Base-by-base conservation (phyloP, 306 rosid species). In the Trichosanthes truncata region DNA sequence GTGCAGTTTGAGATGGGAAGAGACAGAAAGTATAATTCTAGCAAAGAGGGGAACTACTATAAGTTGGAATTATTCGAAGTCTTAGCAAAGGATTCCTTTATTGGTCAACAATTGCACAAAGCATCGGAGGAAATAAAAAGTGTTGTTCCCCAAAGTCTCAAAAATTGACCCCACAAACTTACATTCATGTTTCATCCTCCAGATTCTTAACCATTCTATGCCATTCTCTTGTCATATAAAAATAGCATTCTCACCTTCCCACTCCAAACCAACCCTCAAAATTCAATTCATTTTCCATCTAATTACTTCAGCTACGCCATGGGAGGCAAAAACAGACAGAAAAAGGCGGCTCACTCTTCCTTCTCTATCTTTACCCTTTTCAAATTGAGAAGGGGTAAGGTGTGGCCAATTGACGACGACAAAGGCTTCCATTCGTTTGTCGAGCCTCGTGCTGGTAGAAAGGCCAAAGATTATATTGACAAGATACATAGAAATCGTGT, bases 361-460 rank as follows among this genome's bases (percentile, higher is more conserved):
- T 79, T 89, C 81, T 88, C 93, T 31, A 35, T 90, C 48, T 90
- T 91, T 66, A 86, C 46, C 87, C 46, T 90, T 72, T 88, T 93
- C 88, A 89, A 84, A 80, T 53, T 89, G 0, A 80, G 76, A 35
- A 87, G 60, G 67, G 74, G 83, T 3, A 90, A 78, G 84, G 87
- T 90, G 29, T 92, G 92, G 91, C 94, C 96, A 8, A 21, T 4
- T 31, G 33, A 57, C 9, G 63, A 57, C 13, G 33, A 57, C 29
- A 10, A 26, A 57, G 33, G 15, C 6, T 9, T 1, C 2, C 15
- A 4, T 57, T 57, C 33, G 26, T 12, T 55, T 55, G 12, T 9
- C 0, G 61, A 55, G 4, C 61, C 12, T 1, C 12, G 26, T 20
- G 20, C 20, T 0, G 61, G n/a, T 55, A 55, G 61, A 55, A 55